These are phyloP conservation scores for Triangularia setosa DNA, from an alignment of 2,329 filamentous ascomycete genomes.

Conservation along the genomic window DNA sequence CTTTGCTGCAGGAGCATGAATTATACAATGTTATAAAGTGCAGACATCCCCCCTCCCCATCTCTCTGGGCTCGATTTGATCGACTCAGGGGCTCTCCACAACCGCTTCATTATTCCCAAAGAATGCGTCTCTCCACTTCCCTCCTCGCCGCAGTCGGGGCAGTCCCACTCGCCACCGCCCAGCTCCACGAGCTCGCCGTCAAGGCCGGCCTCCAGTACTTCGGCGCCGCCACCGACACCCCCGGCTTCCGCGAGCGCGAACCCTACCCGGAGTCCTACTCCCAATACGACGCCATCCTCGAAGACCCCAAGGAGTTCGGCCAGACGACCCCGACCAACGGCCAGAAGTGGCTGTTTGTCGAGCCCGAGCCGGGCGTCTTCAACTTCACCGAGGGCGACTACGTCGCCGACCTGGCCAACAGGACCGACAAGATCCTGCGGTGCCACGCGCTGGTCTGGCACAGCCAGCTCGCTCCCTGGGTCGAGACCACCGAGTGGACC, in stretches of 20 bases:
- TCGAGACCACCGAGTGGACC: constrained; percentile 45
- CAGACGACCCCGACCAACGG: constrained; percentile 59
- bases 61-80: not conserved
- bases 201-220: constrained; percentile 56
- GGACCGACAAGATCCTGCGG: constrained; percentile 45
- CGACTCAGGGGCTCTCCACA: not conserved
- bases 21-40: not conserved
- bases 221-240: constrained; percentile 57
- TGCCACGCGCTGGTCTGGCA: constrained; percentile 54
- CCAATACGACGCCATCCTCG: constrained; percentile 51
- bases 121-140: constrained; percentile 14
- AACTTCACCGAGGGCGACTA: constrained; percentile 57
- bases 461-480: constrained; percentile 50
- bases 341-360: constrained; percentile 57
- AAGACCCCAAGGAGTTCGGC: constrained; percentile 54
- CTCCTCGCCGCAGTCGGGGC: constrained; percentile 16
- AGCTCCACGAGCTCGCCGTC: constrained; percentile 47
- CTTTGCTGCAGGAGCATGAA: not conserved
- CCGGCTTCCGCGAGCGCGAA: constrained; percentile 36
- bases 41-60: not conserved
- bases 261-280: constrained; percentile 49
- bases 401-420: constrained; percentile 40
- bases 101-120: not conserved
- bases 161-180: constrained; percentile 30
- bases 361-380: constrained; percentile 56